phyloP scores from a whole-genome alignment of 2,329 filamentous ascomycete species.

The Xylaria sp. region DNA sequence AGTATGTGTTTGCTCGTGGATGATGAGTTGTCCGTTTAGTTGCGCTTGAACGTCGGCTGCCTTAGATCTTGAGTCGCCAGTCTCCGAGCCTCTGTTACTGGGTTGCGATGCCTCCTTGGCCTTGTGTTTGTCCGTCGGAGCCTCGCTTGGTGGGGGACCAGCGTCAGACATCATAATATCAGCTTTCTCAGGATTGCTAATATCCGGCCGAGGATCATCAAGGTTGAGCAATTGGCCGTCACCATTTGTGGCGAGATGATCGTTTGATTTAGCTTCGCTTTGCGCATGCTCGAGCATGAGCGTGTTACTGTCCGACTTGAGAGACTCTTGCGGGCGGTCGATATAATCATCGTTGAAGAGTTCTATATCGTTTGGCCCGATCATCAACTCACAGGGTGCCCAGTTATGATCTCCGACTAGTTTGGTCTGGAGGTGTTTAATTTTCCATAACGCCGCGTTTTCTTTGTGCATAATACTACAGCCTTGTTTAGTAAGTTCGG shows the following conservation, averaged over 20 bases:
- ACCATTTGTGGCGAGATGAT: conserved; percentile 32
- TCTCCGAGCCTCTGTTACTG: conserved; percentile 2
- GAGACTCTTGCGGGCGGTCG: conserved; percentile 30
- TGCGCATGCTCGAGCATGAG: conserved; percentile 32
- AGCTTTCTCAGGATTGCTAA: conserved; percentile 19
- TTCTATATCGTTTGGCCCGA: conserved; percentile 60
- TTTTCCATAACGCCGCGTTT: conserved; percentile 72
- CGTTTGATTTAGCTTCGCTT: conserved; percentile 30
- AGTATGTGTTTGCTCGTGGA: conserved; percentile 2
- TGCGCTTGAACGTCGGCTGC: conserved; percentile 6
- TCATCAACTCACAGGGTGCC: conserved; percentile 65
- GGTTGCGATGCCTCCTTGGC: conserved; percentile 9
- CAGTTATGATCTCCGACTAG: conserved; percentile 77
- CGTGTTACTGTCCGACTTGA: conserved; percentile 32
- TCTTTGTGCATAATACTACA: conserved; percentile 76
- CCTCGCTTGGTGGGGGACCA: conserved; percentile 29
- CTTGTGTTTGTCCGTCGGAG: conserved; percentile 14
- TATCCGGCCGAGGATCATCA: conserved; percentile 20
- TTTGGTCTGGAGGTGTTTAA: conserved; percentile 74
- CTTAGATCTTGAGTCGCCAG: not conserved
- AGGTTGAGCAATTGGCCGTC: conserved; percentile 20
- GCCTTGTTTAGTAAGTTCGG: conserved; percentile 72
- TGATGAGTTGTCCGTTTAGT: conserved; percentile 13
- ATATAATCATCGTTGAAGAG: conserved; percentile 58
- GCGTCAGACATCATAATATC: conserved; percentile 42